Percentiles rank a stretch among this genome's conserved stretches.
Conservation (phyloP, 164 flowering plant genomes). For the Umbellularia californica region DNA sequence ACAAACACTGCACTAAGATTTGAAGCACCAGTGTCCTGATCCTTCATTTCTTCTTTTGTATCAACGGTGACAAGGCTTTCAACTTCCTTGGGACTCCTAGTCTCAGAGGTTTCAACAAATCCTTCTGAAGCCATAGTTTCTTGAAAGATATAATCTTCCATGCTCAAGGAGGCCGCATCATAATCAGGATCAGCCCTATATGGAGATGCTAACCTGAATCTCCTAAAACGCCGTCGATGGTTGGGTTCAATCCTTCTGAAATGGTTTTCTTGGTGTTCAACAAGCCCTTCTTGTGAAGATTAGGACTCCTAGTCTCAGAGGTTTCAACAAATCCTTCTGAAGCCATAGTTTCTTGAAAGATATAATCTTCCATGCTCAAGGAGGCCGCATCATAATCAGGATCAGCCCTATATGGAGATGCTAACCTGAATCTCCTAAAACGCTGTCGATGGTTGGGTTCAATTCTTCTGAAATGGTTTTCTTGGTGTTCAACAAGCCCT, state of each 20-base stretch:
- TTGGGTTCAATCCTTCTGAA: no score
- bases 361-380: background rate
- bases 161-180: no score
- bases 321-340: conserved; percentile 9
- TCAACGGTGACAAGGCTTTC: conserved; percentile 4
- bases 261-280: no score
- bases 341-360: background rate
- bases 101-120: no score
- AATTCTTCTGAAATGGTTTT: conserved; percentile 7
- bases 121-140: no score
- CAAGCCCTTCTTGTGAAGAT: no score
- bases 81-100: no score
- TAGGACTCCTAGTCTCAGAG: conserved; percentile 1
- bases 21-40: background rate
- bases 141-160: no score
- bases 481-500: background rate
- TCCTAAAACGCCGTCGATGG: no score
- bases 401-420: conserved; percentile 6
- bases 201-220: no score
- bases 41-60: conserved; percentile 10
- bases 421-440: background rate
- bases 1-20: conserved; percentile 28
- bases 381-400: background rate
- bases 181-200: no score
- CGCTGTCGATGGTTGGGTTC: background rate